Percentiles rank a stretch among this genome's conserved stretches.
Evolutionary conservation across 345 rosid species (phyloP).

Genomic region (Toxicodendron radicans): DNA sequence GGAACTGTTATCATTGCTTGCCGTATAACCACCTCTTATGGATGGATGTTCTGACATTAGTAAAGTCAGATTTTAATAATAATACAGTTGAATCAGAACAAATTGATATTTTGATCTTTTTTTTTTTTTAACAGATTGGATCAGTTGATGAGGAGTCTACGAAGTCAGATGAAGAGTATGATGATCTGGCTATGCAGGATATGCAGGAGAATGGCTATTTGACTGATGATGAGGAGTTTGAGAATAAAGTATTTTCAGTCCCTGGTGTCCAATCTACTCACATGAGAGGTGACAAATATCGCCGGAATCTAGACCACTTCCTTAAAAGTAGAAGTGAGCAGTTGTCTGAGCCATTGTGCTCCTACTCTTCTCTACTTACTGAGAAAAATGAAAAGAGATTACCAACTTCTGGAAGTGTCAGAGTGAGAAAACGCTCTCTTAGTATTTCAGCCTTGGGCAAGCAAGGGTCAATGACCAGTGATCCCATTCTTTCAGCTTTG

Average conservation of each 20-base stretch:
- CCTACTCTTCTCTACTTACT: constrained; percentile 35
- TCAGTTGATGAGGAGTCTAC: constrained; percentile 97
- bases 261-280: constrained; percentile 10
- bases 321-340: constrained; percentile 48
- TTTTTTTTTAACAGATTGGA: constrained; percentile 55
- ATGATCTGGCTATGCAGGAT: constrained; percentile 93
- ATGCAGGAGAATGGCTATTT: constrained; percentile 55
- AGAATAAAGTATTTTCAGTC: constrained; percentile 28
- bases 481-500: constrained; percentile 54
- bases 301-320: constrained; percentile 57
- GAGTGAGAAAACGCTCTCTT: constrained; percentile 67
- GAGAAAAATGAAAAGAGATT: constrained; percentile 44
- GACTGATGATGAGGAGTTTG: constrained; percentile 57
- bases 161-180: constrained; percentile 94
- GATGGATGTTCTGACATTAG: neutral
- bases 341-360: constrained; percentile 47
- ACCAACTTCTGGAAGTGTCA: constrained; percentile 35
- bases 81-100: neutral
- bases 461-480: constrained; percentile 43
- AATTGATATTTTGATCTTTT: neutral
- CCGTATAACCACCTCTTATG: neutral
- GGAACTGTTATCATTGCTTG: neutral
- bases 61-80: neutral
- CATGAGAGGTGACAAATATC: constrained; percentile 48
- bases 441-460: constrained; percentile 61